These are phyloP conservation scores for Pythium myriotylum DNA, from an alignment of 352 stramenopile genomes.

Conservation along the genomic window DNA sequence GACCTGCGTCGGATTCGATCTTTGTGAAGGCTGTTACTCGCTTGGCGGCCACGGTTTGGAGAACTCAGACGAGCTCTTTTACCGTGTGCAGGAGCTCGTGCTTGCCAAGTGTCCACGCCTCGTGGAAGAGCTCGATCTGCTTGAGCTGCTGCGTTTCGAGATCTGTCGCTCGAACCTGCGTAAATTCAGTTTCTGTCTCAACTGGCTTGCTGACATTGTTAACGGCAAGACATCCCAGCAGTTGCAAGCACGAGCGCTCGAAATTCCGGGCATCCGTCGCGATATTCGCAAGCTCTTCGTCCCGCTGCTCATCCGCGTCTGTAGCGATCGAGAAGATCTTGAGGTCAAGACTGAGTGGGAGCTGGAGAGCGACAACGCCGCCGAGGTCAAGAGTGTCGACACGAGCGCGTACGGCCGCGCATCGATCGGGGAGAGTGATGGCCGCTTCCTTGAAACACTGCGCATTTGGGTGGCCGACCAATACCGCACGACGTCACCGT, in stretches of 20 bases:
- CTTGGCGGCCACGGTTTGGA: constrained; percentile 81
- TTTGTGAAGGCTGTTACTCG: constrained; percentile 84
- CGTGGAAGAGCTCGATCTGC: constrained; percentile 60
- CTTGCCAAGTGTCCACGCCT: constrained; percentile 66
- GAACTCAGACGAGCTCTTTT: constrained; percentile 87
- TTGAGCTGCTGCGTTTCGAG: constrained; percentile 85
- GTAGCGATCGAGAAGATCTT: constrained; percentile 78
- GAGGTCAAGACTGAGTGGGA: constrained; percentile 88
- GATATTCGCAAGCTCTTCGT: constrained; percentile 85
- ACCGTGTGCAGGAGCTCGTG: constrained; percentile 78
- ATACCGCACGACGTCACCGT: constrained; percentile 85
- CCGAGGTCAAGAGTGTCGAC: constrained; percentile 64
- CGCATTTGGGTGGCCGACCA: constrained; percentile 87
- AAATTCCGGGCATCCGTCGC: constrained; percentile 78
- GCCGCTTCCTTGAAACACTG: constrained; percentile 75
- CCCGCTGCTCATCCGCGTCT: constrained; percentile 73
- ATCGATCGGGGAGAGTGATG: constrained; percentile 64
- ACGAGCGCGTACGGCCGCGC: constrained; percentile 27
- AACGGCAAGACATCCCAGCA: constrained; percentile 77
- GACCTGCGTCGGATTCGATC: constrained; percentile 81
- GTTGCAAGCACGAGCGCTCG: constrained; percentile 70
- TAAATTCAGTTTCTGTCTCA: constrained; percentile 85
- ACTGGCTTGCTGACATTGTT: constrained; percentile 84
- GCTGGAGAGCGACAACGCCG: constrained; percentile 72
- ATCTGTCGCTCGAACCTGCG: constrained; percentile 86